Conservation (phyloP, 257 asterid species). For the Fraxinus excelsior region DNA sequence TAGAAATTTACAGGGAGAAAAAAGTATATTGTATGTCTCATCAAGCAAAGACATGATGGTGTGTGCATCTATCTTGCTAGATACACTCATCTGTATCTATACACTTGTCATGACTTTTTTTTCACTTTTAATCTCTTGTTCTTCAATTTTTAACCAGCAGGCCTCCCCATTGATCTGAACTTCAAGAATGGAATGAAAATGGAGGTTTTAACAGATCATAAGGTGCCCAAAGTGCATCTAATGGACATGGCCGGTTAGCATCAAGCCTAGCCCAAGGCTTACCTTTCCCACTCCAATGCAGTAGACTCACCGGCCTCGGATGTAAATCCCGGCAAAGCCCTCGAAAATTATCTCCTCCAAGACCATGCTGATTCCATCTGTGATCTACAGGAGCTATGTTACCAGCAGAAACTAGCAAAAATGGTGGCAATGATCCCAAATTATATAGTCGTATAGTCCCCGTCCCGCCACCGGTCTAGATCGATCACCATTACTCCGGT, state of each 20-base stretch:
- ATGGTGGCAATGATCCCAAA: conserved; percentile 49
- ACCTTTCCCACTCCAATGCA: conserved; percentile 58
- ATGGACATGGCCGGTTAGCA: conserved; percentile 43
- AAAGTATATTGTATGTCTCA: not conserved
- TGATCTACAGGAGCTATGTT: conserved; percentile 46
- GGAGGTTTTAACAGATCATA: conserved; percentile 41
- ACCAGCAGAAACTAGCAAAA: conserved; percentile 49
- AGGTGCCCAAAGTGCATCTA: conserved; percentile 60
- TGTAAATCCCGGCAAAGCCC: conserved; percentile 46
- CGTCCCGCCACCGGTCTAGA: conserved; percentile 40
- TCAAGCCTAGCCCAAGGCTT: conserved; percentile 55
- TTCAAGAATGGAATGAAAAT: conserved; percentile 29
- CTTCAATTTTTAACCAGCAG: not conserved
- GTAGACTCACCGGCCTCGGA: conserved; percentile 43
- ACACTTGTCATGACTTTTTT: not conserved
- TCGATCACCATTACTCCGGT: conserved; percentile 51
- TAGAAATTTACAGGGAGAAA: not conserved
- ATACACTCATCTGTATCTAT: not conserved
- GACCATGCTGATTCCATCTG: conserved; percentile 50
- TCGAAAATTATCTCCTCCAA: conserved; percentile 46
- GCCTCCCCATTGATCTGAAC: not conserved
- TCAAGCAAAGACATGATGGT: not conserved
- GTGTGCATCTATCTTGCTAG: not conserved
- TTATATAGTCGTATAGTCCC: conserved; percentile 41
- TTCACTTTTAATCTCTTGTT: too few relatives aligned